Conservation (phyloP, 371 early-diverging fungal species). For the Catenaria anguillulae region DNA sequence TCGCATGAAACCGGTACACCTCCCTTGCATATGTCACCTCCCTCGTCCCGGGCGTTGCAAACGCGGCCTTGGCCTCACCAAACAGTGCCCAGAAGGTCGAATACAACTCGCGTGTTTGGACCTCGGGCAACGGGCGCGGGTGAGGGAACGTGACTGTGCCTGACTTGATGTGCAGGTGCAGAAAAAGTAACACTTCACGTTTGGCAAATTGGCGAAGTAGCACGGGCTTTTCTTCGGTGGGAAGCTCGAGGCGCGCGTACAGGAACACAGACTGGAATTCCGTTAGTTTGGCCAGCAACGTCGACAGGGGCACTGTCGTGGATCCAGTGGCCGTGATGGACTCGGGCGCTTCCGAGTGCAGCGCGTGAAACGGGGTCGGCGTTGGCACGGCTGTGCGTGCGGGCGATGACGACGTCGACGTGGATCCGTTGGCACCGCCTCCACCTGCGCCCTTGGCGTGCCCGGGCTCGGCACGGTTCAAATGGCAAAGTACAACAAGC, state of each 20-base stretch:
- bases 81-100: constrained; percentile 9
- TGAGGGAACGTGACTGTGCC: constrained; percentile 33
- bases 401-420: no score
- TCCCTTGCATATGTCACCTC: constrained; percentile 7
- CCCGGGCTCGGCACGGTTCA: constrained; percentile 17
- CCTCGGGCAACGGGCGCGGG: constrained; percentile 21
- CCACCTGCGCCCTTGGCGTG: background rate
- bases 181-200: constrained; percentile 35
- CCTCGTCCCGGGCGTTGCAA: constrained; percentile 3
- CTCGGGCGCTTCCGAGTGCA: background rate
- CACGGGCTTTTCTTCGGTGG: constrained; percentile 30
- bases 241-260: constrained; percentile 31
- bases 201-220: constrained; percentile 36
- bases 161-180: constrained; percentile 37
- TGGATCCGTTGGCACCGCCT: no score
- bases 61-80: constrained; percentile 6
- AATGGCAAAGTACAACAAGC: constrained; percentile 24
- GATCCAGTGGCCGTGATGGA: background rate
- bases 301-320: constrained; percentile 13
- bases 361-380: background rate
- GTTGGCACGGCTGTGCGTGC: no score
- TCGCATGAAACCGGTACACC: constrained; percentile 8
- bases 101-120: constrained; percentile 8
- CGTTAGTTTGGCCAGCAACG: constrained; percentile 19
- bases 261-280: constrained; percentile 26